A percentile compares a stretch with the other conserved stretches of the same genome.
phyloP scores from a whole-genome alignment of 2,329 filamentous ascomycete genomes.

The Calonectria crousiana region DNA sequence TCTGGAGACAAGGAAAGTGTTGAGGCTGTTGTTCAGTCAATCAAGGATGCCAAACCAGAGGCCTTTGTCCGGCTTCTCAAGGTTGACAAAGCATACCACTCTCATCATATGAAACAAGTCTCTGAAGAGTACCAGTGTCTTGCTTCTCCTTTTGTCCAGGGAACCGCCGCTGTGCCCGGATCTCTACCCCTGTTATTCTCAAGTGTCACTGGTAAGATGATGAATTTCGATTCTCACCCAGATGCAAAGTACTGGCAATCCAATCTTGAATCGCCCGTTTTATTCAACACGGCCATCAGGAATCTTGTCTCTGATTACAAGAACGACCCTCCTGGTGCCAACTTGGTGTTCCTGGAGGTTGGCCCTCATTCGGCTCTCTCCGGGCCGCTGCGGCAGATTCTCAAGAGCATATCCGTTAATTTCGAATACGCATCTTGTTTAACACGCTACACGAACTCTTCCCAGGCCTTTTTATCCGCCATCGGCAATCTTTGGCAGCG shows the following conservation, averaged over 20 bases:
- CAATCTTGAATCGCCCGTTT: slow-evolving; percentile 48
- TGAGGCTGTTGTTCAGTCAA: slow-evolving; percentile 38
- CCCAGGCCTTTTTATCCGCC: not conserved
- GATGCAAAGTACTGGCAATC: slow-evolving; percentile 43
- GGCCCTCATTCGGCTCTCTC: slow-evolving; percentile 43
- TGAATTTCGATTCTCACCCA: slow-evolving; percentile 24
- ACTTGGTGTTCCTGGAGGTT: slow-evolving; percentile 39
- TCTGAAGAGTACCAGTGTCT: slow-evolving; percentile 36
- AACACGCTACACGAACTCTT: not conserved
- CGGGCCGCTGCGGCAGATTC: slow-evolving; percentile 41
- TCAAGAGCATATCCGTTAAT: slow-evolving; percentile 1
- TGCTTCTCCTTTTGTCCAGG: not conserved
- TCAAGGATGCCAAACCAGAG: slow-evolving; percentile 44
- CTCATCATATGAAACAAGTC: slow-evolving; percentile 48
- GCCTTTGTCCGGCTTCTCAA: slow-evolving; percentile 48
- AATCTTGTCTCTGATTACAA: slow-evolving; percentile 9
- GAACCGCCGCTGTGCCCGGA: not conserved
- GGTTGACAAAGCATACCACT: slow-evolving; percentile 56
- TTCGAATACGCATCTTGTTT: slow-evolving; percentile 15
- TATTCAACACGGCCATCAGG: slow-evolving; percentile 34
- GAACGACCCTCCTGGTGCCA: not conserved
- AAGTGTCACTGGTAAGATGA: slow-evolving; percentile 43
- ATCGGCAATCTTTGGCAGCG: not conserved
- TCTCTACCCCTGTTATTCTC: slow-evolving; percentile 33
- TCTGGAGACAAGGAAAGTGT: slow-evolving; percentile 47